phyloP scores from a whole-genome alignment of 805 yeast species.

The Alloascoidea africana region DNA sequence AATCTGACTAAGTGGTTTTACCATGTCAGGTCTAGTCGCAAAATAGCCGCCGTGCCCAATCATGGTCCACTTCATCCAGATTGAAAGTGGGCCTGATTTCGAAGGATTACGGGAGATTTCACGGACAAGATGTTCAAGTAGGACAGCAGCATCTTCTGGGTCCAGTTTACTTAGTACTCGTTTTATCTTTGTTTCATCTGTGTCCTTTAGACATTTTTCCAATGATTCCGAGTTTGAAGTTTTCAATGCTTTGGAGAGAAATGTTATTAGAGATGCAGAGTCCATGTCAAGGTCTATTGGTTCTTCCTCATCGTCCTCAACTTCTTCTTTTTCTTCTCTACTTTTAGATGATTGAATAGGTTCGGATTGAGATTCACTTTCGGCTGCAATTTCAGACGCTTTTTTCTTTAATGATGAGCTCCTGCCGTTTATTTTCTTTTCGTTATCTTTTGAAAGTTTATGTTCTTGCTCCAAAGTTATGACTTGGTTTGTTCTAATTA shows the following conservation, averaged over 20 bases:
- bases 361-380: neutral
- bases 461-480: too few species aligned
- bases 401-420: neutral
- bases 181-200: conserved; percentile 36
- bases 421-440: neutral
- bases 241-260: conserved; percentile 78
- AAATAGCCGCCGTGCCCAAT: conserved; percentile 55
- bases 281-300: neutral
- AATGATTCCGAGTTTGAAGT: conserved; percentile 68
- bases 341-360: neutral
- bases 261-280: neutral
- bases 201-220: conserved; percentile 50
- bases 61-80: conserved; percentile 77
- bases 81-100: conserved; percentile 30
- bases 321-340: neutral
- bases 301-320: neutral
- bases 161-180: conserved; percentile 39
- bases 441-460: neutral
- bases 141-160: conserved; percentile 22
- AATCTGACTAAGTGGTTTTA: conserved; percentile 36
- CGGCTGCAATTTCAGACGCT: neutral
- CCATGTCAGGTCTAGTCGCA: conserved; percentile 31
- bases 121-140: conserved; percentile 32
- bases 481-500: too few species aligned
- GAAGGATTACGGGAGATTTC: conserved; percentile 37